These are phyloP conservation scores for Graphium sp. DNA, from an alignment of 2,329 filamentous ascomycete species.

Conservation along the genomic window DNA sequence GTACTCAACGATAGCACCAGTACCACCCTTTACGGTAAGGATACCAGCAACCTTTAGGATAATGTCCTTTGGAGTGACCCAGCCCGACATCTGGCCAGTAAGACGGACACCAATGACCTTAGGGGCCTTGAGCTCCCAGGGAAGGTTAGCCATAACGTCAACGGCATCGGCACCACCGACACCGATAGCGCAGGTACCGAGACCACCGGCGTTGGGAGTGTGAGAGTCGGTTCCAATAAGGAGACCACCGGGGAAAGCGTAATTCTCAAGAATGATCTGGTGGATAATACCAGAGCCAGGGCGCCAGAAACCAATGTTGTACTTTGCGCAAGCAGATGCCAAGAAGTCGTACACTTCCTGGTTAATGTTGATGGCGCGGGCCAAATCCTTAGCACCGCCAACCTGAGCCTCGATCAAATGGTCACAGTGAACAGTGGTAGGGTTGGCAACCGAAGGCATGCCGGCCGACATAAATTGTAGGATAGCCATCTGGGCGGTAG, in stretches of 20 bases:
- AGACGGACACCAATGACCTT: constrained; percentile 95
- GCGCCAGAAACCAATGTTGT: constrained; percentile 99
- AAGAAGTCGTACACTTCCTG: constrained; percentile 99
- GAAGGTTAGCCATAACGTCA: constrained; percentile 93
- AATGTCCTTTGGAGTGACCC: constrained; percentile 90
- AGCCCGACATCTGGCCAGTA: constrained; percentile 75
- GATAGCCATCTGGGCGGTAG: constrained; percentile 98
- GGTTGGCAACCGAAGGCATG: constrained; percentile 89
- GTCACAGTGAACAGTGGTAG: constrained; percentile 93
- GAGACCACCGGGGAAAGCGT: constrained; percentile 95
- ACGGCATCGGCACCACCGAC: constrained; percentile 97
- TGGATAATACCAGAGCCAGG: constrained; percentile 98
- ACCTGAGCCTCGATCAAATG: constrained; percentile 97
- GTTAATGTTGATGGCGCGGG: constrained; percentile 82
- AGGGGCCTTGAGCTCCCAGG: constrained; percentile 96
- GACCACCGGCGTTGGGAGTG: constrained; percentile 92
- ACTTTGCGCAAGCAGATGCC: constrained; percentile 86
- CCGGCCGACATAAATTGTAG: constrained; percentile 99
- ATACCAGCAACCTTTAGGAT: constrained; percentile 96
- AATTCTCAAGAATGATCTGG: constrained; percentile 97
- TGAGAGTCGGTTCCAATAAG: constrained; percentile 97
- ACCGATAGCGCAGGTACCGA: constrained; percentile 89
- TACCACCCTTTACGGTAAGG: constrained; percentile 94
- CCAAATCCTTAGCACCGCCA: constrained; percentile 86
- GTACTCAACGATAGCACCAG: constrained; percentile 78